phyloP scores from a whole-genome alignment of 179 eudicot genomes.

The Spergularia azorica region DNA sequence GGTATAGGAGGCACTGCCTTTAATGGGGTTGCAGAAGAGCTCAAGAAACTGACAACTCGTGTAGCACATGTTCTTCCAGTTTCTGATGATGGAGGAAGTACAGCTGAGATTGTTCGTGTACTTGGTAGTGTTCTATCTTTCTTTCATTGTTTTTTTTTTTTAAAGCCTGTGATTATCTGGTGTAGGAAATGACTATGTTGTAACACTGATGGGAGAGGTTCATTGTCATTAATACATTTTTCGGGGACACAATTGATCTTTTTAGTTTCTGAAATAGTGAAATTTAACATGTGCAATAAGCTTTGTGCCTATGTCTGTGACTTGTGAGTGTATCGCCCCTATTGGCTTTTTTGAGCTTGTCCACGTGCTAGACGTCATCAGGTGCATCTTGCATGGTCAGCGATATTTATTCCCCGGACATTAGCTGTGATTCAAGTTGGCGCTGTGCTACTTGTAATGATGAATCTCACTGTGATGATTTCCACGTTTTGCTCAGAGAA shows the following conservation, averaged over 20 bases:
- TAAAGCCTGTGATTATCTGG: neutral
- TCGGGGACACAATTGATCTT: neutral
- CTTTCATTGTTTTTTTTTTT: neutral
- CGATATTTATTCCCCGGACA: neutral
- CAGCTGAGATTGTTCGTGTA: slow-evolving; percentile 99
- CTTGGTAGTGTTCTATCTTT: slow-evolving; percentile 50
- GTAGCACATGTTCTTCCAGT: slow-evolving; percentile 97
- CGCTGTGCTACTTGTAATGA: slow-evolving; percentile 6
- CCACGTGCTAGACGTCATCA: slow-evolving; percentile 6
- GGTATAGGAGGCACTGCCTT: slow-evolving; percentile 91
- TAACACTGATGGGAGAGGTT: neutral
- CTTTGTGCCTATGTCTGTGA: neutral
- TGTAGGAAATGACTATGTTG: neutral
- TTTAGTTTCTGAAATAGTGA: neutral
- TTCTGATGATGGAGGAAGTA: slow-evolving; percentile 99
- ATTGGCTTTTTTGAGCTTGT: neutral
- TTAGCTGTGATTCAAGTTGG: slow-evolving; percentile 10
- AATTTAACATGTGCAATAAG: neutral
- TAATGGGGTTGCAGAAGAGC: slow-evolving; percentile 94
- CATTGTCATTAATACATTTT: neutral
- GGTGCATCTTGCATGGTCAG: neutral
- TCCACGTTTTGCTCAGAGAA: neutral
- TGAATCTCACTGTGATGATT: neutral
- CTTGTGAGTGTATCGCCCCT: neutral
- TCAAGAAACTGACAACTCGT: slow-evolving; percentile 82